Conservation (phyloP, 2,329 filamentous ascomycete species). For the Periconia macrospinosa region DNA sequence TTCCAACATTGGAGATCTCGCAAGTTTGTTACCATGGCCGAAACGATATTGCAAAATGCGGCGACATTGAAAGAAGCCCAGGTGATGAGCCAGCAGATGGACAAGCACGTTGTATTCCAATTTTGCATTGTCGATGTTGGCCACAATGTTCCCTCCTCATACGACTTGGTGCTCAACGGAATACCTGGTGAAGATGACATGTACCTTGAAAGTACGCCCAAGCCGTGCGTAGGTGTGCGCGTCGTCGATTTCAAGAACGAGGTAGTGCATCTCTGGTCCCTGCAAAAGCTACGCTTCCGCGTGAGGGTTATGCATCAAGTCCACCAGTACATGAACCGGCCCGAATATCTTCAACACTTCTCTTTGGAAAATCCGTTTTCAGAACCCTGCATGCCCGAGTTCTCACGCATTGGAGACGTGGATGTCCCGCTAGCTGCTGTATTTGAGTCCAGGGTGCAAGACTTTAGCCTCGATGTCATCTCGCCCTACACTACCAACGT, state of each 20-base stretch:
- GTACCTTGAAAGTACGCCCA: constrained; percentile 76
- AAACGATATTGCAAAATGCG: constrained; percentile 85
- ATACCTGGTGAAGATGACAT: constrained; percentile 84
- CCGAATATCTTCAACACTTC: constrained; percentile 92
- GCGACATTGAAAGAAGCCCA: constrained; percentile 91
- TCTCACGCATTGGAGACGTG: constrained; percentile 88
- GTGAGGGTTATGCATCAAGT: constrained; percentile 93
- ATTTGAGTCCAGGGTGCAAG: constrained; percentile 91
- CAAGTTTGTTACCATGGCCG: constrained; percentile 91
- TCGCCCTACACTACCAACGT: constrained; percentile 91
- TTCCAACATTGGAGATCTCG: constrained; percentile 78
- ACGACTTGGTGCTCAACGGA: constrained; percentile 93
- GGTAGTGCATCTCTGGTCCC: constrained; percentile 89
- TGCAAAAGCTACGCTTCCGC: constrained; percentile 86
- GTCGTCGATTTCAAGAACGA: constrained; percentile 87
- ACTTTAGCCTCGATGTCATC: constrained; percentile 86
- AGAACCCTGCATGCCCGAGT: constrained; percentile 87
- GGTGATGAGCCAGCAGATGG: constrained; percentile 95
- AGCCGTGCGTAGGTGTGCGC: constrained; percentile 87
- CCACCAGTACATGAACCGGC: constrained; percentile 93
- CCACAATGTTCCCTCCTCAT: constrained; percentile 87
- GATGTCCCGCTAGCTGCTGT: constrained; percentile 91
- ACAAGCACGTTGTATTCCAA: constrained; percentile 90
- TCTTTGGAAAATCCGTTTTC: constrained; percentile 91
- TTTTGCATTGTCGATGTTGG: constrained; percentile 90